Evolutionary conservation across 163 green algal species (phyloP), one percentile per base, ranked within the genome.

Genomic region (Volvox carteri): DNA sequence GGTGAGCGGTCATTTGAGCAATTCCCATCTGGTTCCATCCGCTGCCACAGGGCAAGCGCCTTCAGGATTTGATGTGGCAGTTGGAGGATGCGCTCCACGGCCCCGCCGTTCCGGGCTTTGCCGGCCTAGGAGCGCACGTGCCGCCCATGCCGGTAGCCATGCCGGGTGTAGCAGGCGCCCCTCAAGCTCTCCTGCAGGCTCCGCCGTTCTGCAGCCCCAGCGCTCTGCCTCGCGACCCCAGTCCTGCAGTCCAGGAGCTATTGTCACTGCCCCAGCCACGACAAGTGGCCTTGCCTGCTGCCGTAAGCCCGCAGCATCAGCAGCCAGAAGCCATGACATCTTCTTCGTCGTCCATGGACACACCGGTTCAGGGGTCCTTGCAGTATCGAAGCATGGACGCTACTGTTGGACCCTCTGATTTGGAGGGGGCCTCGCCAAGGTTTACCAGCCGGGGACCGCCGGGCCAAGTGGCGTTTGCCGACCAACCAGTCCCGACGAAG

Each of bases 51-150:
- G 88, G 88, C 67, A 77, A 90, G 60, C 88, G 88, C 6, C 58
- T 94, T n/a, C 62, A 86, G n/a, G 92, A 94, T 48, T 88, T 94
- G 2, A 60, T 94, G 41, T 87, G 85, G 84, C 85, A 93, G 80
- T 78, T 94, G 39, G 90, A 94, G 46, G 85, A 90, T n/a, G 92
- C 92, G 30, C 65, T 94, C 35, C 86, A 89, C 72, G 54, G 72
- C n/a, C n/a, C 84, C 28, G 28, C 41, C 16, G 41, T 33, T 6
- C 33, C 67, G 35, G 67, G 14, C 16, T 46, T 35, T 7, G 67
- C 67, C 37, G 18, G 25, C 35, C 7, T 50, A 35, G 25, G 2
- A 46, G 44, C 39, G 46, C 73, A 81, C 33, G 0, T 41, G 25
- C 70, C 21, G 33, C 19, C 42, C 42, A 35, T 33, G 70, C 18